These are phyloP conservation scores for Trichoderma guizhouense DNA, from an alignment of 2,329 filamentous ascomycete genomes.

Conservation along the genomic window DNA sequence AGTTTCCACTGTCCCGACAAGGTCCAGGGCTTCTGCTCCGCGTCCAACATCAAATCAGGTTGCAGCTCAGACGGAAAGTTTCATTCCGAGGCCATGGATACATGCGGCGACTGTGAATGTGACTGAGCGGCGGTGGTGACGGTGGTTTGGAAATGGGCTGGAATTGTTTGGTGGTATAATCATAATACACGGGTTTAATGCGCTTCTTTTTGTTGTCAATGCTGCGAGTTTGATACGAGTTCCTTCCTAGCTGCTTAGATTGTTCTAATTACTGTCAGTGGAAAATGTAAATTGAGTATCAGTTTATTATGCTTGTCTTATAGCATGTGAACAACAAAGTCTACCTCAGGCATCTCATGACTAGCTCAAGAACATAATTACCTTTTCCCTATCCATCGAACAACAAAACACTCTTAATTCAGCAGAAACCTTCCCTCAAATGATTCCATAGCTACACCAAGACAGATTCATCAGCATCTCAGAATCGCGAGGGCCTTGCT, in stretches of 20 bases:
- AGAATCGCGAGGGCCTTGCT: slow-evolving; percentile 34
- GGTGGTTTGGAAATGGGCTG: no score
- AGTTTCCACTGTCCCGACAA: slow-evolving; percentile 20
- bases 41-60: slow-evolving; percentile 22
- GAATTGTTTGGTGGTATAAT: neutral
- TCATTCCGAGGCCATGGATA: slow-evolving; percentile 20
- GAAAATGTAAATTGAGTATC: neutral
- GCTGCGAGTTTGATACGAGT: neutral
- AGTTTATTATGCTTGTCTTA: no score
- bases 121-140: neutral
- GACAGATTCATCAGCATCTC: neutral
- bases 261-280: neutral
- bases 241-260: neutral
- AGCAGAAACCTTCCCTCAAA: neutral
- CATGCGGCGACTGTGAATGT: slow-evolving; percentile 17
- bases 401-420: neutral
- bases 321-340: neutral
- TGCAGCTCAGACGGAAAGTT: slow-evolving; percentile 22
- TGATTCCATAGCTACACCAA: neutral
- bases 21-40: slow-evolving; percentile 23
- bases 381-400: neutral
- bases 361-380: accelerated
- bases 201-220: neutral
- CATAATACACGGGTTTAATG: neutral
- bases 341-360: neutral